A percentile compares a stretch with the other conserved stretches of the same genome.
These are phyloP conservation scores for Pythium pyrilobum DNA, from an alignment of 352 stramenopile species.

Conservation along the genomic window DNA sequence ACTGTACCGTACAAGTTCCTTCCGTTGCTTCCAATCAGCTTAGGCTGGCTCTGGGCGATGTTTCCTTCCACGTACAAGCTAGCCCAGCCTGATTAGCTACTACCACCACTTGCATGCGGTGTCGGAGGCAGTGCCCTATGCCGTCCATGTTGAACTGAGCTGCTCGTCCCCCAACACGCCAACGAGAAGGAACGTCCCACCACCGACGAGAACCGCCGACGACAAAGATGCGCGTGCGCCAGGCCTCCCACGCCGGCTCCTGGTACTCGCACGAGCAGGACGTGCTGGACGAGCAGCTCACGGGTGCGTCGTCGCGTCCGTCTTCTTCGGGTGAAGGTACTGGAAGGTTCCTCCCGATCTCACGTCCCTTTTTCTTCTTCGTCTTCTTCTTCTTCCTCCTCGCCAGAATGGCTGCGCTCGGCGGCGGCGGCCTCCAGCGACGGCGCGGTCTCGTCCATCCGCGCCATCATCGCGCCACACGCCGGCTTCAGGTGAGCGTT, in stretches of 20 bases:
- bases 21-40: too few species aligned
- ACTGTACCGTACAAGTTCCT: too few species aligned
- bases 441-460: constrained; percentile 33
- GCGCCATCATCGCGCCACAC: constrained; percentile 85
- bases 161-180: neutral
- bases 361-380: too few species aligned
- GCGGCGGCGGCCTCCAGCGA: constrained; percentile 35
- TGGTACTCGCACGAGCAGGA: constrained; percentile 76
- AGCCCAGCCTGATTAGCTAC: too few species aligned
- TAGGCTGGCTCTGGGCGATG: too few species aligned
- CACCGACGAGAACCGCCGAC: neutral
- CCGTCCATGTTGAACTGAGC: constrained; percentile 9
- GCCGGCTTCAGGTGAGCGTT: constrained; percentile 67
- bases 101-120: too few species aligned
- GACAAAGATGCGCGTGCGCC: constrained; percentile 33
- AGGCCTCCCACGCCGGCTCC: constrained; percentile 73
- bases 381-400: neutral
- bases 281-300: constrained; percentile 55
- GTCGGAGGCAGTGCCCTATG: too few species aligned
- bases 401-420: constrained; percentile 44
- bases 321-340: too few species aligned
- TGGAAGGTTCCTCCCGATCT: too few species aligned
- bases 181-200: too few species aligned
- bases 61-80: too few species aligned
- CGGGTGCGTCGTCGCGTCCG: constrained; percentile 24